Evolutionary conservation across 768 basidiomycete genomes (phyloP), one percentile per base, ranked within the genome.

Genomic region (Amanita brunnescens): DNA sequence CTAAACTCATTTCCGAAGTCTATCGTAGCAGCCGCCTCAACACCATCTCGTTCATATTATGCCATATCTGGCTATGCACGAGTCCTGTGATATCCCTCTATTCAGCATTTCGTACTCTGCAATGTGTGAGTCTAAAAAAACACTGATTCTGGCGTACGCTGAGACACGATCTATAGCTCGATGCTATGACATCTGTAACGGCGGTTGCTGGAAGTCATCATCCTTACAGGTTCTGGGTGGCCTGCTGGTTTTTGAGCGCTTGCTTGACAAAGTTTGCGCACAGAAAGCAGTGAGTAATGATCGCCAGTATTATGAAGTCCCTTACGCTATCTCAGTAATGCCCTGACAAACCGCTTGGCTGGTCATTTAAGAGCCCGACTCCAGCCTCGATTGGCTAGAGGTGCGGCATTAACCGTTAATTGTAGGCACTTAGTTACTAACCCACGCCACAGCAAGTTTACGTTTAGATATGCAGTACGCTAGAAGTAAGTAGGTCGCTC

Each of bases 321-420:
- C 49, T 55, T 20, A 51, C 54, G 40, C 50, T 63, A 50, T 13
- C 42, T 43, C 61, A 59, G 24, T 1, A 43, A 20, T 6, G 10
- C 20, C 13, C 13, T 39, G 40, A 13, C 23, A 18, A 33, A 54
- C 14, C 21, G 40, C 0, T 44, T 71, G 33, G 57, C 51, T 8
- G 69, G 63, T 1, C 62, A 64, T 38, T 58, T 75, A 1, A 67
- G 70, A 40, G 61, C 63, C 3, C 58, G 70, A 51, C 73, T 73
- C 49, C 54, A 71, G 13, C 76, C 75, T 0, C 60, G 59, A 32
- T 53, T 76, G 4, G 70, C 66, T 14, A 54, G 58, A 59, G 71
- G 75, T 73, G 47, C 45, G 20, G 5, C 4, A 20, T 34, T 21
- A 44, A 38, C 2, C 35, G 18, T 5, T 26, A 16, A 4, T 16